Conservation (phyloP, 139 green algal genomes). For the Chlamydomonas eustigma region DNA sequence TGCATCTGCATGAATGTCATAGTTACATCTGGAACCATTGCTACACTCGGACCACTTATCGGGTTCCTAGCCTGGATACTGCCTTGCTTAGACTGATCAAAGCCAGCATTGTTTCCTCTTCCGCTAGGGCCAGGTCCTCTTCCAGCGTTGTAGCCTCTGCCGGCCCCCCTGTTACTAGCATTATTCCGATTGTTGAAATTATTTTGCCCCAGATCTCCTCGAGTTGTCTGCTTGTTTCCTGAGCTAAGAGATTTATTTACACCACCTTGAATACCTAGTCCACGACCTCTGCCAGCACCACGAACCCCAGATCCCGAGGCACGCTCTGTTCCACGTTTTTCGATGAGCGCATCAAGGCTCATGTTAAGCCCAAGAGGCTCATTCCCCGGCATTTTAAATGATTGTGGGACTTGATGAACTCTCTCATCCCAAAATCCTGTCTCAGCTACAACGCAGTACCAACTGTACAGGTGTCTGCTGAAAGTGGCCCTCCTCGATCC, state of each 20-base stretch:
- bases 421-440: no score
- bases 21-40: background rate
- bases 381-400: background rate
- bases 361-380: background rate
- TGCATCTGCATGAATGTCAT: slow-evolving; percentile 2
- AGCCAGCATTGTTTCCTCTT: background rate
- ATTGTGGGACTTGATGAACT: no score
- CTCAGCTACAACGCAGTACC: no score
- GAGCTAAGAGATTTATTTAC: background rate
- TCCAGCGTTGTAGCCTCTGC: background rate
- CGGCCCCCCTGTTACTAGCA: background rate
- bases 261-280: background rate
- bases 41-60: background rate
- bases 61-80: background rate
- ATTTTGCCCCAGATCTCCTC: background rate
- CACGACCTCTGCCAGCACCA: background rate
- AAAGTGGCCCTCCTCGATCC: no score
- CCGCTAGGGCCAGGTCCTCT: background rate
- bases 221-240: background rate
- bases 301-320: no score
- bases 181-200: background rate
- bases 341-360: background rate
- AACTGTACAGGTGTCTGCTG: no score
- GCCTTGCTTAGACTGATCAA: background rate
- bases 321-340: background rate